phyloP scores from a whole-genome alignment of 176 grass and related monocot species.

The Zizania latifolia region DNA sequence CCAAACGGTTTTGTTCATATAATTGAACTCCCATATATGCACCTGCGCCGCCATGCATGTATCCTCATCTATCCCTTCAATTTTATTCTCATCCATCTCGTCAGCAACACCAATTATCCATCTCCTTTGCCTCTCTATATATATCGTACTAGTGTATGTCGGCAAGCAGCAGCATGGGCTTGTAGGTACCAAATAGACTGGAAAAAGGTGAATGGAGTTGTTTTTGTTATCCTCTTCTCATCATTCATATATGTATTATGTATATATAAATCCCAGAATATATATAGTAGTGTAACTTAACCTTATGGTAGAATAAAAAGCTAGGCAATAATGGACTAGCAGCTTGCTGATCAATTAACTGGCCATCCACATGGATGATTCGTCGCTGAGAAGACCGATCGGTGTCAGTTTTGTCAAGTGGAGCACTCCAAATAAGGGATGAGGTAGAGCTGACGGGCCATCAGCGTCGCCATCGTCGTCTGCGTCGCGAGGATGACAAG shows the following conservation, averaged over 20 bases:
- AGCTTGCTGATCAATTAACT: neutral
- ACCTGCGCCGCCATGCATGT: too few species aligned
- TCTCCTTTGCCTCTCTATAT: neutral
- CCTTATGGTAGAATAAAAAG: too few species aligned
- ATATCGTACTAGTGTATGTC: neutral
- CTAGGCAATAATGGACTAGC: neutral
- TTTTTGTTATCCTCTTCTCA: slow-evolving; percentile 1
- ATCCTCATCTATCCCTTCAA: neutral
- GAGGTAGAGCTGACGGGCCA: too few species aligned
- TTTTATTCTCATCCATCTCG: slow-evolving; percentile 19
- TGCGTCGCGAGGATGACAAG: neutral
- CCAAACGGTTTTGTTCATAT: slow-evolving; percentile 33
- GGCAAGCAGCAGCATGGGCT: slow-evolving; percentile 23
- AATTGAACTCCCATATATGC: too few species aligned
- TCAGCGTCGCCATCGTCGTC: neutral
- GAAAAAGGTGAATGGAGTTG: slow-evolving; percentile 11
- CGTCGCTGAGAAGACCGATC: neutral
- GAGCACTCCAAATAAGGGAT: neutral
- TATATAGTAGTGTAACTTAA: too few species aligned
- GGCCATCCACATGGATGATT: too few species aligned
- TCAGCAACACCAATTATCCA: slow-evolving; percentile 9
- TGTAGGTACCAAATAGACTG: slow-evolving; percentile 5
- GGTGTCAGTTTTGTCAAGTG: neutral
- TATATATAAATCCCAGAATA: neutral
- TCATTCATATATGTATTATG: neutral